Conservation (phyloP, 2,329 filamentous ascomycete genomes). For the Venturia oleaginea region DNA sequence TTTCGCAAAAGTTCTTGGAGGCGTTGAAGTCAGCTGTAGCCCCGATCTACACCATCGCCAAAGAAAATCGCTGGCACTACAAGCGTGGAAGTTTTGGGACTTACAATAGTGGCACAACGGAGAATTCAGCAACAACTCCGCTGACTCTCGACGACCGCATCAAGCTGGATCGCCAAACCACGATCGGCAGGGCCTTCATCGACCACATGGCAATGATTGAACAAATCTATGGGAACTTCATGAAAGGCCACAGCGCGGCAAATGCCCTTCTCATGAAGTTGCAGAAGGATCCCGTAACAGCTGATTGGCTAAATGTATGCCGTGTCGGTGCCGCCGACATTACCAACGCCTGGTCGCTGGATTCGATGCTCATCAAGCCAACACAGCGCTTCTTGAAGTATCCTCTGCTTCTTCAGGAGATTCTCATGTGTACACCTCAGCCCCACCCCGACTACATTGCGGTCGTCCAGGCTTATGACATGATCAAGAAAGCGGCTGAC, state of each 20-base stretch:
- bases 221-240: conserved; percentile 54
- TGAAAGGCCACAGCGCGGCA: conserved; percentile 56
- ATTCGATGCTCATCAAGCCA: conserved; percentile 94
- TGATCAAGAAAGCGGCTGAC: conserved; percentile 51
- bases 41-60: conserved; percentile 65
- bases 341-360: conserved; percentile 87
- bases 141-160: conserved; percentile 33
- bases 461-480: conserved; percentile 64
- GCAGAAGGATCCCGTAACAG: conserved; percentile 51
- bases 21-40: conserved; percentile 71
- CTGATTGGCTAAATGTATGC: conserved; percentile 85
- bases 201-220: conserved; percentile 51
- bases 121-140: conserved; percentile 21
- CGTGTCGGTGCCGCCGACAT: conserved; percentile 86
- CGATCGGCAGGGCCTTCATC: conserved; percentile 50
- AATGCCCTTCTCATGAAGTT: conserved; percentile 50
- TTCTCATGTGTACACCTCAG: conserved; percentile 68
- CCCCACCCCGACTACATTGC: conserved; percentile 74
- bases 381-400: conserved; percentile 94
- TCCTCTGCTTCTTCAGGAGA: conserved; percentile 70
- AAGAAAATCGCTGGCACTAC: conserved; percentile 43
- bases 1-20: conserved; percentile 71
- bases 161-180: conserved; percentile 43
- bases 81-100: conserved; percentile 42
- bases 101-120: conserved; percentile 29